Percentiles rank a stretch among this genome's conserved stretches.
Conservation (phyloP, 2,329 filamentous ascomycete genomes). For the Aspergillus neotritici region DNA sequence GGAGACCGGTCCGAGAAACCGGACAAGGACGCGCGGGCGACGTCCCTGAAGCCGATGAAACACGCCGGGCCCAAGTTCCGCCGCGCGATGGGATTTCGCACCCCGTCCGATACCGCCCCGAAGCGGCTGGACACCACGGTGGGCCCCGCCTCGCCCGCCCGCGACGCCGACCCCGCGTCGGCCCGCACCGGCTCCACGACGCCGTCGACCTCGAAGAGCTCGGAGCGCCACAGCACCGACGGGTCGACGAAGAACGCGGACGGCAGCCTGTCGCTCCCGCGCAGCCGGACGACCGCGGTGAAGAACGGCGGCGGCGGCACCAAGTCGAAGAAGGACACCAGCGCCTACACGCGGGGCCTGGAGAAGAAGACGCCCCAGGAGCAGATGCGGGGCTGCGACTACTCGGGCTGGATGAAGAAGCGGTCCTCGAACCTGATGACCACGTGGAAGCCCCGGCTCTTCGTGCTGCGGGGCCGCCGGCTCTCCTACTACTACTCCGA, state of each 20-base stretch:
- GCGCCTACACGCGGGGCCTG: constrained; percentile 83
- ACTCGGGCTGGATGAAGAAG: constrained; percentile 99
- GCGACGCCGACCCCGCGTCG: constrained; percentile 57
- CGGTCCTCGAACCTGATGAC: constrained; percentile 93
- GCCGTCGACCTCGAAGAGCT: constrained; percentile 61
- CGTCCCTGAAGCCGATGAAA: constrained; percentile 46
- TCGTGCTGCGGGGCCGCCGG: constrained; percentile 84
- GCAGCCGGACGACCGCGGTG: constrained; percentile 45
- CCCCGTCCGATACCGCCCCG: constrained; percentile 70
- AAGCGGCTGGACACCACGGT: constrained; percentile 45
- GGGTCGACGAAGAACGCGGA: constrained; percentile 46
- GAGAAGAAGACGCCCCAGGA: constrained; percentile 75
- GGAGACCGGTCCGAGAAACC: constrained; percentile 29
- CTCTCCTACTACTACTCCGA: constrained; percentile 96
- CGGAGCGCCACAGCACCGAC: constrained; percentile 73
- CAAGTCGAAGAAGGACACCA: constrained; percentile 89
- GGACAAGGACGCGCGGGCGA: constrained; percentile 49
- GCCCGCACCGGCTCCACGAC: constrained; percentile 70
- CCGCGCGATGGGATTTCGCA: constrained; percentile 65
- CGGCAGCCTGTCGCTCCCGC: constrained; percentile 45
- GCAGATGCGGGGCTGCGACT: constrained; percentile 81
- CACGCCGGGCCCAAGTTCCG: constrained; percentile 57
- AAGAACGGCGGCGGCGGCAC: constrained; percentile 32
- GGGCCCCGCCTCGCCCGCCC: constrained; percentile 41
- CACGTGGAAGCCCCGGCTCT: constrained; percentile 95